Base-by-base conservation (phyloP, 352 stramenopile genomes). In the Saprolegnia parasitica region DNA sequence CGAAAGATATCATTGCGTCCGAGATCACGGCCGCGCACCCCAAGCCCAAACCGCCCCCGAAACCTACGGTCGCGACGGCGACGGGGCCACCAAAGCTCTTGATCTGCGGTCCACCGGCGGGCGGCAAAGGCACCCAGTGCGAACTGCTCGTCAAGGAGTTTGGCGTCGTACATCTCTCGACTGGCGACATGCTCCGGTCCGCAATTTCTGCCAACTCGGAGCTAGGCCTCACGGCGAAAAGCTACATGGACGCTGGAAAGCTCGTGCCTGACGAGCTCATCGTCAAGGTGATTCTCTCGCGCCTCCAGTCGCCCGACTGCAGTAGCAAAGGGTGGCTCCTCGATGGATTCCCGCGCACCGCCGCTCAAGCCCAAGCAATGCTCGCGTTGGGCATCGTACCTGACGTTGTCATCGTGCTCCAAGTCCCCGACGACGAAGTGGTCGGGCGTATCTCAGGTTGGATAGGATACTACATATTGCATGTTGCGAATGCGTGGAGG, bases 51-150 rank as follows among this genome's bases (percentile, higher is more conserved):
- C 61, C 49, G 61, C 11, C n/a, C 1, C 65, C 46, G 15, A 50
- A 49, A 18, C 23, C 62, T 11, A 15, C 9, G 5, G 40, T 29
- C 37, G 52, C 52, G 13, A 40, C 21, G 0, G 39, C 46, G 5
- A 42, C n/a, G 16, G 68, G 60, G 61, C 80, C 83, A 1, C 80
- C 80, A 5, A 85, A 76, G 46, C 86, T 98, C 37, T 85, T 98
- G 18, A 79, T 98, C 6, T 83, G 89, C 10, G 96, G 96, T 5
- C 93, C 95, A 5, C 96, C 95, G 0, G 96, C 92, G 0, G 83
- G 83, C 15, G 96, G 96, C n/a, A 99, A 98, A 68, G 89, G 93
- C 35, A 99, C 95, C 1, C 96, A 99, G 71, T 98, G 96, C 71
- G 88, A 95, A 68, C 71, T 84, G 1, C 85, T 98, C 20, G 85